phyloP scores from a whole-genome alignment of 495 filamentous ascomycete species.

The Immersiella caudata region DNA sequence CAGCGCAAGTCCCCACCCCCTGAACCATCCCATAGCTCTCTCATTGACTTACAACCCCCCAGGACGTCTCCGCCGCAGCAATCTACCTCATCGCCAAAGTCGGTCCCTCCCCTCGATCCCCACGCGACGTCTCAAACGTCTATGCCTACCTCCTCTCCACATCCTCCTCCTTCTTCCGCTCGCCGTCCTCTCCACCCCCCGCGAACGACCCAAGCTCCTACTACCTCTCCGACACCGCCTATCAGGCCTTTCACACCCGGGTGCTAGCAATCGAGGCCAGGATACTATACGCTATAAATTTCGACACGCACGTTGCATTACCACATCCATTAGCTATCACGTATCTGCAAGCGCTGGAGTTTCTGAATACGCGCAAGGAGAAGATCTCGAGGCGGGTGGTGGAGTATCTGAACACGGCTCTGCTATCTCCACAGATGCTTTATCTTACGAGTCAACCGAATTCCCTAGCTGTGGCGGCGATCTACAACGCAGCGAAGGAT shows the following conservation, averaged over 20 bases:
- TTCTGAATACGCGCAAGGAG: conserved; percentile 37
- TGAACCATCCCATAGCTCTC: background rate
- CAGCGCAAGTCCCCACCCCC: conserved; percentile 36
- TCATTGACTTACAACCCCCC: conserved; percentile 20
- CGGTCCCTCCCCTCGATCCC: conserved; percentile 71
- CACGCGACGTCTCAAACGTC: conserved; percentile 79
- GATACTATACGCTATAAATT: conserved; percentile 74
- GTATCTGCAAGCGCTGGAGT: conserved; percentile 87
- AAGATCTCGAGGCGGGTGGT: conserved; percentile 65
- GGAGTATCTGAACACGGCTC: conserved; percentile 76
- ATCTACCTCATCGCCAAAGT: conserved; percentile 86
- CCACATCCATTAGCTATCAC: conserved; percentile 89
- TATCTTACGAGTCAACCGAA: conserved; percentile 92
- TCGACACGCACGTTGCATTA: conserved; percentile 79
- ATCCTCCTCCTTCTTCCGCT: conserved; percentile 60
- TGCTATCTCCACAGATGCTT: conserved; percentile 84
- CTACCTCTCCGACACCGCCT: conserved; percentile 73
- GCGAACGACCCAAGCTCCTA: conserved; percentile 58
- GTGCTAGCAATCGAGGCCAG: conserved; percentile 73
- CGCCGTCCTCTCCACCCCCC: conserved; percentile 40
- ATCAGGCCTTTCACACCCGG: conserved; percentile 61
- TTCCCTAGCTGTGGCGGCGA: conserved; percentile 80
- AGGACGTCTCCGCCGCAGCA: conserved; percentile 81
- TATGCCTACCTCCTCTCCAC: conserved; percentile 79
- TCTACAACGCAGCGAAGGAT: conserved; percentile 87